These are phyloP conservation scores for Gaeumannomyces sp. DNA, from an alignment of 2,329 filamentous ascomycete genomes.

Conservation along the genomic window DNA sequence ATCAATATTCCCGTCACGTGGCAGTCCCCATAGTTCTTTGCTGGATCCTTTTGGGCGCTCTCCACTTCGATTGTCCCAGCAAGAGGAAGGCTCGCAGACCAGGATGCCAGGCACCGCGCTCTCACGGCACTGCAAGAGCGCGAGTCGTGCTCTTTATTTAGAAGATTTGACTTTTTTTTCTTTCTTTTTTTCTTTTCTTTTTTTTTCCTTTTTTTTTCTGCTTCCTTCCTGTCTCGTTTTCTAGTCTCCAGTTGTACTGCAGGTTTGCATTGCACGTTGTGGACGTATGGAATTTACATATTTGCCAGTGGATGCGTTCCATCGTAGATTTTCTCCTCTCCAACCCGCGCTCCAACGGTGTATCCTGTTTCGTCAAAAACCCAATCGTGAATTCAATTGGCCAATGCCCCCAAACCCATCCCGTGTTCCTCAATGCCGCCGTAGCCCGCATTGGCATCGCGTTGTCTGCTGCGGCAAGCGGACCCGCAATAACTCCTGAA, in stretches of 20 bases:
- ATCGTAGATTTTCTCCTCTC: too few species aligned
- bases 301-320: too few species aligned
- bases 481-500: neutral
- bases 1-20: neutral
- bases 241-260: too few species aligned
- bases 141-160: neutral
- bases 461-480: neutral
- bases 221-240: neutral
- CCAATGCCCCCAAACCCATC: neutral
- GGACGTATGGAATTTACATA: too few species aligned
- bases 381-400: neutral
- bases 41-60: neutral
- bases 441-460: neutral
- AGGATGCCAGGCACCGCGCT: too few species aligned
- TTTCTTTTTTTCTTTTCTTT: neutral
- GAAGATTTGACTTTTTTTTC: neutral
- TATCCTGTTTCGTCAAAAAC: neutral
- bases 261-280: too few species aligned
- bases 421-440: neutral
- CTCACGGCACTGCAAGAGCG: too few species aligned
- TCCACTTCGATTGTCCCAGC: too few species aligned
- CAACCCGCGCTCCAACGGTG: too few species aligned
- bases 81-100: too few species aligned
- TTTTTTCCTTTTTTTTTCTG: neutral
- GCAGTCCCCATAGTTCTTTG: neutral